Conservation (phyloP, 1,139 yeast species). For the Debaryomyces singareniensis region DNA sequence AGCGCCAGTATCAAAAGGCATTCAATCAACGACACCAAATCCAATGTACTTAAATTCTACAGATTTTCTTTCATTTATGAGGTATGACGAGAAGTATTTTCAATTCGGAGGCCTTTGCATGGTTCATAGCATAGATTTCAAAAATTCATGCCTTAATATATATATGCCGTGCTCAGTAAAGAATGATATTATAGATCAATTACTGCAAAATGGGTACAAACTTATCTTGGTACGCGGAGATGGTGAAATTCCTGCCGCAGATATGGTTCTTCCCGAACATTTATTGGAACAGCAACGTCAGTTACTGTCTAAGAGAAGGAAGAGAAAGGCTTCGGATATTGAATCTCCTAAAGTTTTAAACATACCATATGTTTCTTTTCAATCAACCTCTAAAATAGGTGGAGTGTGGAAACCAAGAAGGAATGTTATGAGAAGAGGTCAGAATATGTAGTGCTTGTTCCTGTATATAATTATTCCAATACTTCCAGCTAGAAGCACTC, state of each 20-base stretch:
- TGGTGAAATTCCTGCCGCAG: conserved; percentile 43
- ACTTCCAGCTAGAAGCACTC: no score
- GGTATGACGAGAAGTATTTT: conserved; percentile 8
- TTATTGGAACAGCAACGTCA: conserved; percentile 10
- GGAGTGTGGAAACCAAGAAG: conserved; percentile 60
- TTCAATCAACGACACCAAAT: conserved; percentile 2
- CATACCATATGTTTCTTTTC: conserved; percentile 50
- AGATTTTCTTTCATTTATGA: conserved; percentile 10
- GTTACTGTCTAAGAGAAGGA: conserved; percentile 5
- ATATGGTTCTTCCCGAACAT: conserved; percentile 22
- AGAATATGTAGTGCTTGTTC: conserved; percentile 4
- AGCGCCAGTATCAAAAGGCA: neutral
- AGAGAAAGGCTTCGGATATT: conserved; percentile 9
- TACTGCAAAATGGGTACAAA: conserved; percentile 18
- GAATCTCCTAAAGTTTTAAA: conserved; percentile 6
- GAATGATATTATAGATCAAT: conserved; percentile 8
- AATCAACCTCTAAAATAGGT: conserved; percentile 42
- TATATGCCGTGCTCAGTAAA: conserved; percentile 44
- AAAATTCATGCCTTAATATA: conserved; percentile 39
- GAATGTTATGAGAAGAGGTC: conserved; percentile 50
- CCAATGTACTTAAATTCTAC: conserved; percentile 16
- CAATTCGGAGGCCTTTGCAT: conserved; percentile 40
- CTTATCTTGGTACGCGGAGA: conserved; percentile 58
- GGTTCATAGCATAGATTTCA: conserved; percentile 56
- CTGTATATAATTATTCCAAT: conserved; percentile 1